Percentiles rank a stretch among this genome's conserved stretches.
Evolutionary conservation across 1,284 basidiomycete species (phyloP).

Genomic region (Cutaneotrichosporon arboriforme): DNA sequence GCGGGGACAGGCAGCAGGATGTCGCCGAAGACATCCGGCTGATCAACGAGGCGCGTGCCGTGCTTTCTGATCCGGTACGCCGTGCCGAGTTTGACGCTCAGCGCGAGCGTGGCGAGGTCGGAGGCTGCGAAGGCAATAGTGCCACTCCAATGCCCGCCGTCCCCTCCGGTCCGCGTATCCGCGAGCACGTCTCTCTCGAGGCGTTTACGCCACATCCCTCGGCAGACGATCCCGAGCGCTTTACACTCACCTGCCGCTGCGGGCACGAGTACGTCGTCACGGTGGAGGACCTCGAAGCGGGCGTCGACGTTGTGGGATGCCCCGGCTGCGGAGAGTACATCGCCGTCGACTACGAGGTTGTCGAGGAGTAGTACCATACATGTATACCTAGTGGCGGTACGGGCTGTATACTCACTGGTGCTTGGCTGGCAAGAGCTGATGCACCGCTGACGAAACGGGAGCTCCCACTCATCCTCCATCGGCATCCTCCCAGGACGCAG

Average conservation of each 20-base stretch:
- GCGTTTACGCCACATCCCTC: constrained; percentile 30
- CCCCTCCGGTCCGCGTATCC: constrained; percentile 12
- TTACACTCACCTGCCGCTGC: constrained; percentile 48
- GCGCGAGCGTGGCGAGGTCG: not conserved
- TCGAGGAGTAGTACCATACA: constrained; percentile 27
- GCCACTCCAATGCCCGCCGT: not conserved
- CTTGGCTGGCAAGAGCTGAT: too few relatives aligned
- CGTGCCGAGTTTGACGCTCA: constrained; percentile 17
- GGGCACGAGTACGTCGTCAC: constrained; percentile 44
- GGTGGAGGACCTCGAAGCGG: constrained; percentile 44
- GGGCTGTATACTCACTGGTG: too few relatives aligned
- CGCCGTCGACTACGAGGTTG: constrained; percentile 47
- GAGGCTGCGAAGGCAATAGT: not conserved
- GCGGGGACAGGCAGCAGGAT: too few relatives aligned
- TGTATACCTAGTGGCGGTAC: too few relatives aligned
- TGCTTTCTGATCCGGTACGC: constrained; percentile 32
- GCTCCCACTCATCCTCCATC: too few relatives aligned
- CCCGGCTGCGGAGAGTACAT: constrained; percentile 50
- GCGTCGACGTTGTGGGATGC: constrained; percentile 48
- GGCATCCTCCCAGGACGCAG: too few relatives aligned
- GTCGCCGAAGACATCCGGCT: constrained; percentile 36
- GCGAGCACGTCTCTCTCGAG: constrained; percentile 36
- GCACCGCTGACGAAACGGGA: too few relatives aligned
- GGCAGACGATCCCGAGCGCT: constrained; percentile 31
- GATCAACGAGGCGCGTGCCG: constrained; percentile 44